Base-by-base conservation (phyloP, 495 filamentous ascomycete genomes). In the Hyaloscypha hepaticicola region DNA sequence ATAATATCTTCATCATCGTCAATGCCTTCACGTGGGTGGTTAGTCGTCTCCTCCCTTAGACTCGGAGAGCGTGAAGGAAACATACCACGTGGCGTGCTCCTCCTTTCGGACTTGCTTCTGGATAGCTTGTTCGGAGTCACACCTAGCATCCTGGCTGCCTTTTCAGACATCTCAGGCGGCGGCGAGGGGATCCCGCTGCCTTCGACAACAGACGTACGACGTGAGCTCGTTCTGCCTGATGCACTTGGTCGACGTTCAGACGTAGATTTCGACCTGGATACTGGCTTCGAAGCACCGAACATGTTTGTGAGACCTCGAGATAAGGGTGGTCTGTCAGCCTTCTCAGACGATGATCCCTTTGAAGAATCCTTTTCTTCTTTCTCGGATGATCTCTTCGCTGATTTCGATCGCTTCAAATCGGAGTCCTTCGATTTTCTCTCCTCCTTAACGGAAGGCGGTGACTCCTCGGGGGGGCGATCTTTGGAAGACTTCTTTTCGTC, bases 101-200 rank as follows among this genome's bases (percentile, higher is more conserved):
- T 75, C 61, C 69, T 75, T 64, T 78, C 77, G 31, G 78, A 77
- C 62, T 71, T 75, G 66, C 78, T 75, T 25, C 68, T 70, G 5
- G 74, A 71, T 41, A 71, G 64, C 41, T 69, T 69, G 31, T 25
- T 50, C 9, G 69, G 65, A 71, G 77, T 69, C 28, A 83, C 73
- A 28, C 81, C 83, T 12, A 83, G 72, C 50, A 83, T 65, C 66
- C 76, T 83, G 38, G 81, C 81, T n/a, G 83, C 83, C 69, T 83
- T 85, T 5, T 77, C 71, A 3, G 77, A 75, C 73, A 84, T 81
- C 19, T 77, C 77, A 77, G 80, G 79, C 0, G 82, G 82, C 4
- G 81, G 80, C 19, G 77, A 83, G 28, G 73, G 72, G 24, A 84
- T 69, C 22, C 77, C 82, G 34, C 70, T 72, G 25, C 67, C 68